Base-by-base conservation (phyloP, 1,284 basidiomycete species). In the Coriolopsis trogii region DNA sequence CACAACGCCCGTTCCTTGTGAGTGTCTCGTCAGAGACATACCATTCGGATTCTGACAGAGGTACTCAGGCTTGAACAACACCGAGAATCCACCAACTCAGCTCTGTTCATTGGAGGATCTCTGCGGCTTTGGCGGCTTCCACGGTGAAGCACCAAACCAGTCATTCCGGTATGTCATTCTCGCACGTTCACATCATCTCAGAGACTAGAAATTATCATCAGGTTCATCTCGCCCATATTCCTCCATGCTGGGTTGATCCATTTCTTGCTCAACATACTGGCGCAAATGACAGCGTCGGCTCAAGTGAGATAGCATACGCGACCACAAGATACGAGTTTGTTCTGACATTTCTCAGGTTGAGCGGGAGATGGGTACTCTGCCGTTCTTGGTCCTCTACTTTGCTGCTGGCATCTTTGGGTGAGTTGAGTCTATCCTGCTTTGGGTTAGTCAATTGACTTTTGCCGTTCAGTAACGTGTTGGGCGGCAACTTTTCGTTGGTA, bases 181-280 rank as follows among this genome's bases (percentile, higher is more conserved):
- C 5, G 4, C 13, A 41, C 29, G n/a, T 6, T 15, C 2, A 28
- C 12, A 15, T 4, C 15, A 16, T 16, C 12, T 12, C 25, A 28
- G 4, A 26, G 24, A 3, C 39, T 28, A n/a, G 23, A 15, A 28
- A 42, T 20, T 29, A 10, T 21, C 25, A 10, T 6, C 59, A 91
- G 91, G 58, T 93, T 95, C 64, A 86, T 94, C 59, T 84, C 85
- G 2, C 82, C 92, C 2, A 88, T 95, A 56, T 98, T 98, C 69
- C 69, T 98, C 4, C 95, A 98, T 63, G 95, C 93, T 18, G 95
- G 95, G 10, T 78, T 98, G 55, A 79, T 98, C 15, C 95, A 97
- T 67, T 79, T 96, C 45, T 61, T 89, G 2, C 69, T 98, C 56
- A 98, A 98, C 66, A 89, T 98, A 84, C 65, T 97, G 30, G 94